These are phyloP conservation scores for Tephrocybe rancida DNA, from an alignment of 768 basidiomycete genomes.

Conservation along the genomic window DNA sequence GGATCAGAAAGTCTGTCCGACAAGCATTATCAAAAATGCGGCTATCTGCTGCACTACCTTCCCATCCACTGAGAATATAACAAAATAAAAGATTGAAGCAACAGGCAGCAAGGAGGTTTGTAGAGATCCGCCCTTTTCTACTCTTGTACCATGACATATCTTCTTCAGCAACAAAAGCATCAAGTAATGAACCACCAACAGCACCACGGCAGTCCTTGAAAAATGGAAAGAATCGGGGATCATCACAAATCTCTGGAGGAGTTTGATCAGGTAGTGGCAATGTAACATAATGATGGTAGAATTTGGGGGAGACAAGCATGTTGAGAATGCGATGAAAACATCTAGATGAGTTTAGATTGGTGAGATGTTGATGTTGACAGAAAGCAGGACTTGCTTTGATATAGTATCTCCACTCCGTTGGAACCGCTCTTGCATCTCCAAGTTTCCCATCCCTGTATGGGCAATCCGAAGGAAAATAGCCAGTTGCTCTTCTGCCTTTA, in stretches of 20 bases:
- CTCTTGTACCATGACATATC: slow-evolving; percentile 18
- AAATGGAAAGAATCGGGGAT: slow-evolving; percentile 35
- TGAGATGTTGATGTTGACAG: too few relatives aligned
- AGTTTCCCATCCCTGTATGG: slow-evolving; percentile 26
- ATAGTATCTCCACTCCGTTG: slow-evolving; percentile 40
- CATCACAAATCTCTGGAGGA: slow-evolving; percentile 24
- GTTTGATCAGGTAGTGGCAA: slow-evolving; percentile 11
- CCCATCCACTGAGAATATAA: slow-evolving; percentile 42
- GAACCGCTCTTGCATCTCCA: slow-evolving; percentile 35
- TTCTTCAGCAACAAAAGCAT: slow-evolving; percentile 16
- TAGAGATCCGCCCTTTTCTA: slow-evolving; percentile 35
- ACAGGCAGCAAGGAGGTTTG: slow-evolving; percentile 38
- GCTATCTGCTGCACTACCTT: slow-evolving; percentile 39
- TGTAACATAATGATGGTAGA: slow-evolving; percentile 7
- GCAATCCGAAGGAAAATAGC: slow-evolving; percentile 36
- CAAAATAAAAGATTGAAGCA: slow-evolving; percentile 34
- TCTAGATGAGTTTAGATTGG: slow-evolving; percentile 8
- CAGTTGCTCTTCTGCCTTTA: slow-evolving; percentile 35
- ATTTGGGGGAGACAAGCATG: slow-evolving; percentile 10
- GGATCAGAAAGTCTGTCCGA: slow-evolving; percentile 27
- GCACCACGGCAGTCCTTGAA: slow-evolving; percentile 31
- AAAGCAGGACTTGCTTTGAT: slow-evolving; percentile 25
- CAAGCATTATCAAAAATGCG: slow-evolving; percentile 31
- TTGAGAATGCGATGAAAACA: slow-evolving; percentile 21
- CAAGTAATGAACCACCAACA: slow-evolving; percentile 36